A percentile compares a stretch with the other conserved stretches of the same genome.
Evolutionary conservation across 768 basidiomycete genomes (phyloP).

Genomic region (Filobasidium wieringae): DNA sequence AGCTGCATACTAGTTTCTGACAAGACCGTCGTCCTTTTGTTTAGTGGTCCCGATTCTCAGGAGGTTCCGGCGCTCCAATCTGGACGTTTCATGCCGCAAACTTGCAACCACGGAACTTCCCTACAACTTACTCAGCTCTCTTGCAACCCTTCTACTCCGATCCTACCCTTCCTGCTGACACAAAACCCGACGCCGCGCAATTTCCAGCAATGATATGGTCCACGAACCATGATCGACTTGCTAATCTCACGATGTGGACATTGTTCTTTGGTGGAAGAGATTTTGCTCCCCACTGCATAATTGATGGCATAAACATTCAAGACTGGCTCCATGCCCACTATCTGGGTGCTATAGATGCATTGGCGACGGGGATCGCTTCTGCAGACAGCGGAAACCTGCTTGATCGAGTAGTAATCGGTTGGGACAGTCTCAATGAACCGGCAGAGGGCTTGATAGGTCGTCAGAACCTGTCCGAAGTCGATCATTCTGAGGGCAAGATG

Average conservation of each 20-base stretch:
- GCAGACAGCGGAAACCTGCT: constrained; percentile 58
- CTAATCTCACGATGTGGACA: constrained; percentile 79
- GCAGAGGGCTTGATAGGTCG: constrained; percentile 68
- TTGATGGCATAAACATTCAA: constrained; percentile 86
- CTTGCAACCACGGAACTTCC: constrained; percentile 72
- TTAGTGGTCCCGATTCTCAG: constrained; percentile 90
- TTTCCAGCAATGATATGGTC: constrained; percentile 95
- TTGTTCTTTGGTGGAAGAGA: constrained; percentile 84
- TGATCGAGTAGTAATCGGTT: constrained; percentile 83
- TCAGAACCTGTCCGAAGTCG: constrained; percentile 55
- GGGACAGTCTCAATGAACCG: constrained; percentile 95
- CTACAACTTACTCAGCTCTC: constrained; percentile 70
- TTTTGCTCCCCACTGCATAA: constrained; percentile 79
- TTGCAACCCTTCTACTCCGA: constrained; percentile 79
- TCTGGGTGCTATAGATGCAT: constrained; percentile 58
- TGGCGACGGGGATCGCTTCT: constrained; percentile 16
- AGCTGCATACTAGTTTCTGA: background rate
- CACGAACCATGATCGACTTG: constrained; percentile 84
- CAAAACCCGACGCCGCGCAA: constrained; percentile 50
- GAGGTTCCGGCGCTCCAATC: constrained; percentile 50
- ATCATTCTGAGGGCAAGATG: constrained; percentile 39
- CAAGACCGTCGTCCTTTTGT: background rate
- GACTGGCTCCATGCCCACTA: constrained; percentile 71
- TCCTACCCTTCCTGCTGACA: constrained; percentile 39
- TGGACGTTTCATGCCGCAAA: constrained; percentile 56